Base-by-base conservation (phyloP, 2,329 filamentous ascomycete genomes). In the Penicillium sp. region DNA sequence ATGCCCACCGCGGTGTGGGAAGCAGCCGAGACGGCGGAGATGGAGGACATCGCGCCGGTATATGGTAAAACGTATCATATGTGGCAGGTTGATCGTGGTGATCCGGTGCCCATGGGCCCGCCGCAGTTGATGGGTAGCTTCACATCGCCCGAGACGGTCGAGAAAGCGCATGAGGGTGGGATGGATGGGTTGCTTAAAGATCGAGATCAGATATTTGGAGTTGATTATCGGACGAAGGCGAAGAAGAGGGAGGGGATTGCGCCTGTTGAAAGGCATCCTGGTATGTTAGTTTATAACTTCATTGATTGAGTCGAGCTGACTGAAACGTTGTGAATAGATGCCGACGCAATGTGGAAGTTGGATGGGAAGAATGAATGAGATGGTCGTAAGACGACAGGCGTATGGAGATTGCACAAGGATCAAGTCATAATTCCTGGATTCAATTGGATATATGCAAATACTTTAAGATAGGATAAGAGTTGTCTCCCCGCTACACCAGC, bases 61-160 rank as follows among this genome's bases (percentile, higher is more conserved):
- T 96, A 96, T 72, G 92, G 92, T 10, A 96, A 96, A 74, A 87
- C 89, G 1, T 95, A 90, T 75, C 92, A 96, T 74, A 82, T 95
- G 45, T 96, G 93, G 92, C 91, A 96, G 83, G 86, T 89, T 17
- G 92, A 96, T 77, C 81, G 85, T 6, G 91, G 91, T 0, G 87
- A 94, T 71, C 76, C 79, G 56, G 70, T 90, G 58, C 88, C 88
- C 1, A 71, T 89, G 65, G 88, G 88, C 0, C 73, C 78, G 64
- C 87, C 88, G 59, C 77, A 88, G 76, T 76, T 90, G 67, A 89
- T 91, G 85, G 86, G 83, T 64, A 89, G 87, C 70, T 88, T 82
- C 65, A 73, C 65, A 3, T 68, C 71, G 17, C 66, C 73, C 35
- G 73, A 69, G 40, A 69, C 59, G 33, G 70, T 74, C 19, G 61